phyloP scores from a whole-genome alignment of 805 yeast species.

The Zygoascus bituminiphila region DNA sequence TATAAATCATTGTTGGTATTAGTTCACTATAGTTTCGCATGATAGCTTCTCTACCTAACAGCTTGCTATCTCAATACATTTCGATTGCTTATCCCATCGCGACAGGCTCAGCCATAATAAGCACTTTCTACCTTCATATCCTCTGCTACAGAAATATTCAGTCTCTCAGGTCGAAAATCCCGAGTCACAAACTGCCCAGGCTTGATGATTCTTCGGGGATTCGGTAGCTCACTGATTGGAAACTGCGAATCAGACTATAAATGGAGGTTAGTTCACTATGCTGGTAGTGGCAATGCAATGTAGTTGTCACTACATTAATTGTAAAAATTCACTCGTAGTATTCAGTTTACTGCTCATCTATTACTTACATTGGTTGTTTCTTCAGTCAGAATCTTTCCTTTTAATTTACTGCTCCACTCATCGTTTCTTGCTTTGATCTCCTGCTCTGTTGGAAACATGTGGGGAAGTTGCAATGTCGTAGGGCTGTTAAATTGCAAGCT shows the following conservation, averaged over 20 bases:
- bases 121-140: slow-evolving; percentile 15
- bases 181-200: slow-evolving; percentile 18
- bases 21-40: too few relatives aligned
- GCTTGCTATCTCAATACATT: not conserved
- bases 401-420: slow-evolving; percentile 12
- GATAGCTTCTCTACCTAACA: too few relatives aligned
- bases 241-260: not conserved
- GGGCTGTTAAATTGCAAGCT: not conserved
- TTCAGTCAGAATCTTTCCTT: slow-evolving; percentile 4
- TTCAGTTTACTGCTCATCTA: not conserved
- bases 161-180: slow-evolving; percentile 20
- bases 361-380: not conserved
- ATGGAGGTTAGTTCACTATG: too few relatives aligned
- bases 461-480: not conserved
- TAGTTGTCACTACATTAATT: not conserved
- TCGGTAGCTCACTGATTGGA: slow-evolving; percentile 14
- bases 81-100: not conserved
- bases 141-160: slow-evolving; percentile 17
- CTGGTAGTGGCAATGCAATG: too few relatives aligned
- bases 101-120: slow-evolving; percentile 15
- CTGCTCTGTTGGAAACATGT: not conserved
- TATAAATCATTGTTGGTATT: too few relatives aligned
- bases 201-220: slow-evolving; percentile 16
- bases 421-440: not conserved
- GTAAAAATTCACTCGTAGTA: not conserved